A percentile compares a stretch with the other conserved stretches of the same genome.
Conservation (phyloP, 1,139 yeast genomes). For the Tardiomyces blankii region DNA sequence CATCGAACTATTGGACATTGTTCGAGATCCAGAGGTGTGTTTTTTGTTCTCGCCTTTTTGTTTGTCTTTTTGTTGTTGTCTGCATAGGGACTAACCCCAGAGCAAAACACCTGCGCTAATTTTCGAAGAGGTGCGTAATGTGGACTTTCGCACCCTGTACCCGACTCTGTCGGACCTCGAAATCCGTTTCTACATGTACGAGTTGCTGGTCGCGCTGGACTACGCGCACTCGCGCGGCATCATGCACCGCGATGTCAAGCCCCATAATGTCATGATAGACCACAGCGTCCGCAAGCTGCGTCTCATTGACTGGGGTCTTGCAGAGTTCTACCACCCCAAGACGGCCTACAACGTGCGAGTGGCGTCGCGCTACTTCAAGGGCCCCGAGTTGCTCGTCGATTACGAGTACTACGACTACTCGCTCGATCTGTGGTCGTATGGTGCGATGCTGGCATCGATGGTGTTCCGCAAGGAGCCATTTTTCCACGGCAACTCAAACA, state of each 20-base stretch:
- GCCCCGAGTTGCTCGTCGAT: slow-evolving; percentile 85
- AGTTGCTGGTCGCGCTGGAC: slow-evolving; percentile 73
- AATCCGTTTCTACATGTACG: slow-evolving; percentile 75
- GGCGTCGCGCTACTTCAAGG: slow-evolving; percentile 89
- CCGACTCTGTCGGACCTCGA: slow-evolving; percentile 72
- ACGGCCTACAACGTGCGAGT: slow-evolving; percentile 91
- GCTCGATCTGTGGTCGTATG: slow-evolving; percentile 87
- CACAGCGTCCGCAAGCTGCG: slow-evolving; percentile 55
- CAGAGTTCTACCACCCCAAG: slow-evolving; percentile 88
- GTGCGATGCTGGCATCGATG: slow-evolving; percentile 95
- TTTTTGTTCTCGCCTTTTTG: background rate
- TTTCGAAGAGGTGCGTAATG: slow-evolving; percentile 75
- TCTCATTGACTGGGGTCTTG: slow-evolving; percentile 93
- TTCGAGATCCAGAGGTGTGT: slow-evolving; percentile 53
- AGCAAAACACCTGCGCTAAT: slow-evolving; percentile 88
- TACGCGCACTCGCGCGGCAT: slow-evolving; percentile 92
- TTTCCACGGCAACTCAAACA: slow-evolving; percentile 89
- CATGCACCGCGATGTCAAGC: slow-evolving; percentile 94
- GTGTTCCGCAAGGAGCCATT: slow-evolving; percentile 93
- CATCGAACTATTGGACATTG: slow-evolving; percentile 63
- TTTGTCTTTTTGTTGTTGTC: background rate
- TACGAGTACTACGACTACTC: slow-evolving; percentile 85
- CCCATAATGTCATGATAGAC: slow-evolving; percentile 94
- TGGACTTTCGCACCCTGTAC: slow-evolving; percentile 77
- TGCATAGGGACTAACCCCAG: slow-evolving; percentile 1